Conservation (phyloP, 495 filamentous ascomycete species). For the Penicillium dipodomyicola region DNA sequence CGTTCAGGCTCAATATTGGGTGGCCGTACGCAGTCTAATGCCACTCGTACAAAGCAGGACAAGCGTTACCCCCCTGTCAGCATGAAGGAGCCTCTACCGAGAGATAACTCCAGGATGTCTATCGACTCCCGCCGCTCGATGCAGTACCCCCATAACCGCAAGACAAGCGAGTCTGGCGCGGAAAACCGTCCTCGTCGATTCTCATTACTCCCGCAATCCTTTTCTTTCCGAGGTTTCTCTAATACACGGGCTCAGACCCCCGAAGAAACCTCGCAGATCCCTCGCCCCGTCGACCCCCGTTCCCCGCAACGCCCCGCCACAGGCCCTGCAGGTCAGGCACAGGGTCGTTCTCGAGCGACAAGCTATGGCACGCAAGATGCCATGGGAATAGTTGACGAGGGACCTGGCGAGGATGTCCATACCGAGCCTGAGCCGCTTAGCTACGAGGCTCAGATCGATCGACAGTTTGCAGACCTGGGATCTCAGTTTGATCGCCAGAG, state of each 20-base stretch:
- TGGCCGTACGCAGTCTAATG: slow-evolving; percentile 44
- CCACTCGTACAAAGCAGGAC: slow-evolving; percentile 36
- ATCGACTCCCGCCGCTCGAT: slow-evolving; percentile 79
- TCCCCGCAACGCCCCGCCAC: slow-evolving; percentile 37
- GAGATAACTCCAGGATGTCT: slow-evolving; percentile 63
- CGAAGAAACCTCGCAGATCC: slow-evolving; percentile 35
- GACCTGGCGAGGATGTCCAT: slow-evolving; percentile 32
- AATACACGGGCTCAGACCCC: slow-evolving; percentile 43
- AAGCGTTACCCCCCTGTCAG: slow-evolving; percentile 72
- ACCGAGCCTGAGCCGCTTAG: slow-evolving; percentile 33
- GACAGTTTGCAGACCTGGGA: slow-evolving; percentile 46
- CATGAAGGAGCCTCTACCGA: slow-evolving; percentile 62
- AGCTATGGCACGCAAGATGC: slow-evolving; percentile 40
- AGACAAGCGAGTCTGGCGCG: slow-evolving; percentile 78
- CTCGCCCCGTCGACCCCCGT: slow-evolving; percentile 28
- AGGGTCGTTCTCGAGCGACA: slow-evolving; percentile 32
- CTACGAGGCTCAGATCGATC: slow-evolving; percentile 46
- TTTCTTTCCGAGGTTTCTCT: slow-evolving; percentile 60
- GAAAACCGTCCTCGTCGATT: slow-evolving; percentile 70
- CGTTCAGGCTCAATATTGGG: slow-evolving; percentile 78
- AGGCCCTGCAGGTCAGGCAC: slow-evolving; percentile 21
- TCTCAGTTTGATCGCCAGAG: slow-evolving; percentile 35
- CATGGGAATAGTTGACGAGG: slow-evolving; percentile 33
- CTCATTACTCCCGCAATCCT: slow-evolving; percentile 74
- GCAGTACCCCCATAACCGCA: slow-evolving; percentile 71